These are phyloP conservation scores for Tricholoma saponaceum DNA, from an alignment of 768 basidiomycete species.

Conservation along the genomic window DNA sequence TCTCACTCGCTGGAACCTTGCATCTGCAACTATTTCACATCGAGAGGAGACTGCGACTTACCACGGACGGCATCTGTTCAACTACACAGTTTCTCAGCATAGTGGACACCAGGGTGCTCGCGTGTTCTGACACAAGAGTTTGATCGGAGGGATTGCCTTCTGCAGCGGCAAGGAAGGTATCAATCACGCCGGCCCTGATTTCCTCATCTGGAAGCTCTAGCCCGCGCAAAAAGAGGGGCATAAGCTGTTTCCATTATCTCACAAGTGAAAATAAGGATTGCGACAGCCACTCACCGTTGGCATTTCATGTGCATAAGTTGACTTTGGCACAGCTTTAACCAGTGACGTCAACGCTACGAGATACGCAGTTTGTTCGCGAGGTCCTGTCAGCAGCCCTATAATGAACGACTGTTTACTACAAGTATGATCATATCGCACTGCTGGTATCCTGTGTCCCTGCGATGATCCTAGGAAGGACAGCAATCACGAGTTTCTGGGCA, in stretches of 20 bases:
- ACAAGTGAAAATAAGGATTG: neutral
- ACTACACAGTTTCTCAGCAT: constrained; percentile 66
- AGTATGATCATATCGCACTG: constrained; percentile 34
- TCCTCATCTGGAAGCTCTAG: constrained; percentile 72
- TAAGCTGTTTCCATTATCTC: constrained; percentile 47
- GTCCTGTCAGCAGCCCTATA: constrained; percentile 5
- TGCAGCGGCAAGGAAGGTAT: constrained; percentile 70
- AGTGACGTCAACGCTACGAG: constrained; percentile 82
- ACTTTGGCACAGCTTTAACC: constrained; percentile 74
- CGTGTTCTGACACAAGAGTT: constrained; percentile 61
- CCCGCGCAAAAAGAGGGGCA: constrained; percentile 84
- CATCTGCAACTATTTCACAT: neutral
- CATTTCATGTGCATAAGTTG: constrained; percentile 68
- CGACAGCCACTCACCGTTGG: constrained; percentile 38
- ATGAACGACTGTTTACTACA: neutral
- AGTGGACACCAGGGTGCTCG: constrained; percentile 60
- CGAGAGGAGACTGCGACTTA: constrained; percentile 26
- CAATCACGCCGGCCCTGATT: constrained; percentile 77
- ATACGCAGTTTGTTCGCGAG: constrained; percentile 57
- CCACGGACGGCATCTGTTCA: constrained; percentile 50
- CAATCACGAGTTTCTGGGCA: constrained; percentile 70
- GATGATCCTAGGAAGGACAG: constrained; percentile 72
- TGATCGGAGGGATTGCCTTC: constrained; percentile 48
- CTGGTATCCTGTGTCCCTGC: constrained; percentile 52
- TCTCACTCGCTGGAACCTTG: constrained; percentile 61